Evolutionary conservation across 768 basidiomycete genomes (phyloP).

Genomic region (Lactifluus pinguis): DNA sequence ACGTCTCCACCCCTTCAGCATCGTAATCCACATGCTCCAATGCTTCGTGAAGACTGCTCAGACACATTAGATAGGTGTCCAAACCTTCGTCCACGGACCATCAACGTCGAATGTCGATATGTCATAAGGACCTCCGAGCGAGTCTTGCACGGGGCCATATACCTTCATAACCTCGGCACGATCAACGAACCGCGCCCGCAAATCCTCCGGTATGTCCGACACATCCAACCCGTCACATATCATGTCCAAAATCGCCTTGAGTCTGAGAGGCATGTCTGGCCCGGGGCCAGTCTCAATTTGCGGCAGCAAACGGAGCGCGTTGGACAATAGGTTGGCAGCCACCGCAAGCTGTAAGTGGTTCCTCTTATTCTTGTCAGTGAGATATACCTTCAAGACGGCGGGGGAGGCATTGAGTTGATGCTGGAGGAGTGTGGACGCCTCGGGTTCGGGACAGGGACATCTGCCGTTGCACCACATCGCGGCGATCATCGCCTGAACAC

Average conservation of each 20-base stretch:
- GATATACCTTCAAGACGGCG: not conserved
- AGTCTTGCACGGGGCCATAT: not conserved
- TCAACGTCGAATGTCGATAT: not conserved
- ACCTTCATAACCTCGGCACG: not conserved
- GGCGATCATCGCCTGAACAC: not conserved
- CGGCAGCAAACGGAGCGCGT: not conserved
- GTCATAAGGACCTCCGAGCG: not conserved
- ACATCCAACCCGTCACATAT: not conserved
- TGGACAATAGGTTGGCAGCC: not conserved
- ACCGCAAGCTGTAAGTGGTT: not conserved
- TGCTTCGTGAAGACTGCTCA: no score
- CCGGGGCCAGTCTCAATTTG: not conserved
- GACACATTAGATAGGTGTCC: not conserved
- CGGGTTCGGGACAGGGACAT: not conserved
- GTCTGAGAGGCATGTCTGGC: not conserved
- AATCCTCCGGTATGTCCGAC: not conserved
- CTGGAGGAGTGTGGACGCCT: not conserved
- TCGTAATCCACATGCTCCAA: no score
- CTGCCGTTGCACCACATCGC: not conserved
- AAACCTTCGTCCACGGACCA: conserved; percentile 5
- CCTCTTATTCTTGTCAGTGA: not conserved
- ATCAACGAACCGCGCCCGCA: conserved; percentile 2
- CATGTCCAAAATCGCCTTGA: not conserved
- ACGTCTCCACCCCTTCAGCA: no score
- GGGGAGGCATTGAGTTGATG: not conserved